Base-by-base conservation (phyloP, 1,139 yeast genomes). In the Kurtzmaniella natalensis region DNA sequence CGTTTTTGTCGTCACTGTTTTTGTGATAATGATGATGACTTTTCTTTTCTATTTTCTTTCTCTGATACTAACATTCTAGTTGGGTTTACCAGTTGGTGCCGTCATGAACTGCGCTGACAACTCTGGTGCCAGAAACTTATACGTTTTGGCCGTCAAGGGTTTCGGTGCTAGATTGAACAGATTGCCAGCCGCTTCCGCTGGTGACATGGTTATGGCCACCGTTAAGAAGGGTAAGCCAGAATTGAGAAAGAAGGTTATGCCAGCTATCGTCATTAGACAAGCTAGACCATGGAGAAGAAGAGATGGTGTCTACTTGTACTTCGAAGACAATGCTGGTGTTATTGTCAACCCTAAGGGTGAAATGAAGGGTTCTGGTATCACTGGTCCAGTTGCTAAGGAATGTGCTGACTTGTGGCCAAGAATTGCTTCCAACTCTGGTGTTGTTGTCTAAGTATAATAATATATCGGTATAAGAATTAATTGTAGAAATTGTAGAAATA, bases 181-280 rank as follows among this genome's bases (percentile, higher is more conserved):
- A 83, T 84, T 94, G 62, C 99, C 99, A 72, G 98, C 98, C 64
- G 98, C 98, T 57, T 89, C 97, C 61, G 94, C 94, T 59, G 99
- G 99, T 80, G 99, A 92, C 76, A 92, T 92, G 98, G 97, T 92
- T 67, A 89, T 92, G 95, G 98, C 98, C 62, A 94, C 99, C 61
- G 99, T 94, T 70, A 94, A 92, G 86, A 94, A 94, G 81, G 99
- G 99, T 86, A 94, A 94, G 89, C 99, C 99, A 70, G 99, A 94
- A 77, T 88, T 94, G 74, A 89, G 99, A 84, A 94, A 94, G 96
- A 94, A 94, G 83, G 97, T 94, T 57, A 89, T 94, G 96, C 98
- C 97, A 72, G 98, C 98, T 62, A 88, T 94, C 59, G 97, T 94
- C 63, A 86, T 94, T 57, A 92, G 99, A 79, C 99, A 94, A 80